Percentiles rank a stretch among this genome's conserved stretches.
These are phyloP conservation scores for Dichotomocladium elegans DNA, from an alignment of 371 early-diverging fungal genomes.

Conservation along the genomic window DNA sequence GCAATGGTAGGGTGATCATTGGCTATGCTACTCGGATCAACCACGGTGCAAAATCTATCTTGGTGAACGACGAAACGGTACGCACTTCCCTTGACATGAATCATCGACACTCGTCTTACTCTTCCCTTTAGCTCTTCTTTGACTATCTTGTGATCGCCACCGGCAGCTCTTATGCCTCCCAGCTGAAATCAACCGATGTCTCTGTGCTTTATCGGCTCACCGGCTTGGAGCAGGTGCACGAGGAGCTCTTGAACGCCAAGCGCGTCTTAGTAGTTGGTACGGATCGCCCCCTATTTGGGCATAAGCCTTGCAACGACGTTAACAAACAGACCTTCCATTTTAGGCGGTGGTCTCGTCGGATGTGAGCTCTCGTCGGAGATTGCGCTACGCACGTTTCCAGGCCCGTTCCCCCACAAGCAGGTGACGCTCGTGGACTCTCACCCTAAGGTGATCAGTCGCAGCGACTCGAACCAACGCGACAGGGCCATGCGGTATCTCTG, in stretches of 20 bases:
- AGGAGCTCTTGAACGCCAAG: slow-evolving; percentile 53
- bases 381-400: slow-evolving; percentile 20
- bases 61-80: slow-evolving; percentile 28
- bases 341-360: slow-evolving; percentile 68
- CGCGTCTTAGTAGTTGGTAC: slow-evolving; percentile 47
- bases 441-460: slow-evolving; percentile 30
- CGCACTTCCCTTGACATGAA: neutral
- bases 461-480: slow-evolving; percentile 32
- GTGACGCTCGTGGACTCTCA: slow-evolving; percentile 55
- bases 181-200: slow-evolving; percentile 43
- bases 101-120: too few species aligned
- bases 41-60: slow-evolving; percentile 21
- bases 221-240: slow-evolving; percentile 22
- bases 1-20: slow-evolving; percentile 40
- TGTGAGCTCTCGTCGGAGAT: slow-evolving; percentile 66
- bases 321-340: neutral
- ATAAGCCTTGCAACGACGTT: neutral
- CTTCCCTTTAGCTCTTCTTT: slow-evolving; percentile 3
- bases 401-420: slow-evolving; percentile 40
- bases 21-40: slow-evolving; percentile 34
- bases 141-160: slow-evolving; percentile 72
- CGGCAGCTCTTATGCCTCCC: slow-evolving; percentile 57
- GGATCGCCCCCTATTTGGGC: neutral
- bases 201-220: slow-evolving; percentile 33
- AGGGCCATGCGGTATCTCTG: slow-evolving; percentile 44